Percentiles rank a stretch among this genome's conserved stretches.
These are phyloP conservation scores for Macadamia tetraphylla DNA, from an alignment of 164 flowering plant species.

Conservation along the genomic window DNA sequence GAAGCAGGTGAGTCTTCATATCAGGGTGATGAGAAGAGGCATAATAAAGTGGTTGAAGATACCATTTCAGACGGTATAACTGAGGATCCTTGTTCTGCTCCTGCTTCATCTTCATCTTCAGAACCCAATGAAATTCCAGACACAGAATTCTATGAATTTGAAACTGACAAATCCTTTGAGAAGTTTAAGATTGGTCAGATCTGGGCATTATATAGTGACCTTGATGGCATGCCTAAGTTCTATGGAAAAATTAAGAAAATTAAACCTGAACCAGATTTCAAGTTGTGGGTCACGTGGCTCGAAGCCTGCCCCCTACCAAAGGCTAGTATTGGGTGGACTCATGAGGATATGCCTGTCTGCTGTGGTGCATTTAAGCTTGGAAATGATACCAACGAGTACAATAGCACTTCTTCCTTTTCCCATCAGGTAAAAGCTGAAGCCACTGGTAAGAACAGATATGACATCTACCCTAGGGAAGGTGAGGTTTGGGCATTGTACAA, in stretches of 20 bases:
- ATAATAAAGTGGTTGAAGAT: background rate
- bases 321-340: background rate
- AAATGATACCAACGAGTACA: background rate
- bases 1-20: background rate
- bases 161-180: background rate
- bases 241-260: background rate
- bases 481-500: conserved; percentile 5
- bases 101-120: background rate
- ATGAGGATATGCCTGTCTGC: background rate
- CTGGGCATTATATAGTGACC: background rate
- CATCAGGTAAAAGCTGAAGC: background rate
- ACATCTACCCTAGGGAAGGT: background rate
- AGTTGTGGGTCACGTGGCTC: background rate
- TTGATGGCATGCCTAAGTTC: background rate
- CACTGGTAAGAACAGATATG: background rate
- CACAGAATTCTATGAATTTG: background rate
- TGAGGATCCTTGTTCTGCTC: background rate
- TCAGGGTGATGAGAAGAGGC: background rate
- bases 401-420: background rate
- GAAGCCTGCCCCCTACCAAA: background rate
- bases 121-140: background rate
- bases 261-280: background rate
- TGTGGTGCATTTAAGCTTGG: background rate
- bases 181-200: background rate
- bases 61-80: background rate